phyloP scores from a whole-genome alignment of 1,139 yeast genomes.

The Blastobotrys apis region DNA sequence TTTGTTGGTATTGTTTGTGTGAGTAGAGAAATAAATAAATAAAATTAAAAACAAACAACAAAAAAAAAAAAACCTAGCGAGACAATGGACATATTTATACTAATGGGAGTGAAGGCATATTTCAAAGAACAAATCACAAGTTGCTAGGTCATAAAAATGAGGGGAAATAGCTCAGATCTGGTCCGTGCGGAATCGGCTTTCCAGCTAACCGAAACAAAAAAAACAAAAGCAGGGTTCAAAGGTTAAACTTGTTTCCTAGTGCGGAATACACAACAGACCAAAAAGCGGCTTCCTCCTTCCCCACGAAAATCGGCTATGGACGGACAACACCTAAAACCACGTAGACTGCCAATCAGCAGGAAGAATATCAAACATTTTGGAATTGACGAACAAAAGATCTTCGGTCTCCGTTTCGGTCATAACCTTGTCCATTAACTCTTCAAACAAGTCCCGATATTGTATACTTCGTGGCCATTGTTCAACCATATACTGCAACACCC shows the following conservation, averaged over 20 bases:
- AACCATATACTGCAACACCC: constrained; percentile 9
- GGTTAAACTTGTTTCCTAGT: too few species aligned
- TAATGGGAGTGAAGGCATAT: too few species aligned
- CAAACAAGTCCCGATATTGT: constrained; percentile 14
- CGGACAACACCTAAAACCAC: background rate
- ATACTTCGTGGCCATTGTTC: constrained; percentile 18
- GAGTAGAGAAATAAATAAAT: background rate
- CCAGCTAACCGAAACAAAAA: too few species aligned
- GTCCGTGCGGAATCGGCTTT: too few species aligned
- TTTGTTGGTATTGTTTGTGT: background rate
- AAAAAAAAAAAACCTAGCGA: too few species aligned
- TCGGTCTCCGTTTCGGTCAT: background rate
- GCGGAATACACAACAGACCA: too few species aligned
- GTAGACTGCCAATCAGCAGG: background rate
- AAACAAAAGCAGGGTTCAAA: too few species aligned
- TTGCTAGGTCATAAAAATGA: too few species aligned
- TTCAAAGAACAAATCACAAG: too few species aligned
- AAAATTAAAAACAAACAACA: background rate
- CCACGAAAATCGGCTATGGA: background rate
- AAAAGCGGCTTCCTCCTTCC: too few species aligned
- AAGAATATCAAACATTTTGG: background rate
- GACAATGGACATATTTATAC: too few species aligned
- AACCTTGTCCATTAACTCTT: constrained; percentile 12
- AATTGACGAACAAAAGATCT: background rate
- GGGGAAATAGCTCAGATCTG: too few species aligned